Base-by-base conservation (phyloP, 2,329 filamentous ascomycete species). In the Ophiosphaerella herpotricha region DNA sequence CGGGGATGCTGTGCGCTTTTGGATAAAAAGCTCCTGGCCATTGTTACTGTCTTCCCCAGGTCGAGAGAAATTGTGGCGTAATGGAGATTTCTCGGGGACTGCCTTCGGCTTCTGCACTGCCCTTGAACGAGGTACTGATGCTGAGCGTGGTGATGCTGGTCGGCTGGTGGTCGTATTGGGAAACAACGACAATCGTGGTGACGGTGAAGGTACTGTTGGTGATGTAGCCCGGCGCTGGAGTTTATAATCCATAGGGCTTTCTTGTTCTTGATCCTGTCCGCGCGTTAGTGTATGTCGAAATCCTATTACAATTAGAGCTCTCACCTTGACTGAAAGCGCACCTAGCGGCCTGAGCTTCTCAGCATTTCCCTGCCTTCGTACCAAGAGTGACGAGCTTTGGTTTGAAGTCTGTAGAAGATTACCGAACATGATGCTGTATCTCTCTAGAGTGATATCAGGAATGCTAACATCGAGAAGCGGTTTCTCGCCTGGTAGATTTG, bases 381-480 rank as follows among this genome's bases (percentile, higher is more conserved):
- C 61, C 14, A 74, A 52, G 5, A 75, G 61, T 7, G 68, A 70
- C 5, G 67, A 65, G 11, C 43, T 50, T 7, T 58, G 60, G 31
- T 60, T 60, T 7, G 65, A 63, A 36, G 26, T 7, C 53, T 84
- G 82, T 23, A 96, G 76, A 6, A 97, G 79, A 33, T 83, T 83
- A 47, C 87, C 85, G 67, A 97, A 97, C 92, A 97, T 97, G 58
- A 97, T 83, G 61, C 91, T 96, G 62, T 96, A 97, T 41, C 93
- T 81, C 69, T 97, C 93, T 80, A 97, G 80, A 55, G 88, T 85
- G 47, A 89, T 81, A 42, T 83, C 82, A 1, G 93, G 92, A 49
- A 97, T 94, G 44, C 92, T 85, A 13, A 97, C 82, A 61, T 91
- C 81, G 16, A 97, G 76, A 34, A 75, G 62, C 2, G 71, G 73